Evolutionary conservation across 805 yeast species (phyloP), one percentile per base, ranked within the genome.

Genomic region (Saccharomycopsis sp.): DNA sequence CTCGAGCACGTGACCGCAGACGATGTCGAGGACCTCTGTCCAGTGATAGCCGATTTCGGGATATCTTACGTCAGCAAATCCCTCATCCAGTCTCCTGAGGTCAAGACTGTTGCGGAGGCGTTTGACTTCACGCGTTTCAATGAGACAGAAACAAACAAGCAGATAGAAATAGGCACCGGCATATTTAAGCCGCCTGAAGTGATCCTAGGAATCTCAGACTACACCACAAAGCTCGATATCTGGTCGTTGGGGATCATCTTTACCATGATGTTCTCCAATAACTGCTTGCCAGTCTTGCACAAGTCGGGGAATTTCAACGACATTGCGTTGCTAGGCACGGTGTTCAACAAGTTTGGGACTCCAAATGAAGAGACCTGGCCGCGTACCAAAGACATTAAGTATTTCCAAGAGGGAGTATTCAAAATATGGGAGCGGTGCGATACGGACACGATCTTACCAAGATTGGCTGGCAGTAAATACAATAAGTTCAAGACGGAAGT

Each of bases 171-270:
- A 2, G 78, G 86, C 20, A 85, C 92, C 0, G 84, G 85, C 1
- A 75, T 76, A 38, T 89, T 81, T 70, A 83, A 86, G 60, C 84
- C 94, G 0, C 93, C 96, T 0, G 96, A 89, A 66, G 70, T 86
- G 53, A 72, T 88, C 49, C 78, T 87, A 55, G 87, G 89, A 0
- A 70, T 79, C n/a, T 62, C 73, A 0, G 73, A 75, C 60, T 89
- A 89, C 66, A 71, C 78, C 1, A 68, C 66, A 42, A 81, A 76
- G 47, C 73, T 88, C 7, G 96, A 89, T 65, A 73, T 87, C 15
- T 89, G 96, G 96, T 73, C 87, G 0, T 67, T 81, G 19, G 96
- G 89, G 0, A 78, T 89, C 9, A 65, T 87, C 1, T 64, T 84
- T 54, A 80, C 85, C n/a, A 68, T 78, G 52, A 63, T 89, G 34